phyloP scores from a whole-genome alignment of 192 early-diverging fungal genomes.

The Coemansia sp. region DNA sequence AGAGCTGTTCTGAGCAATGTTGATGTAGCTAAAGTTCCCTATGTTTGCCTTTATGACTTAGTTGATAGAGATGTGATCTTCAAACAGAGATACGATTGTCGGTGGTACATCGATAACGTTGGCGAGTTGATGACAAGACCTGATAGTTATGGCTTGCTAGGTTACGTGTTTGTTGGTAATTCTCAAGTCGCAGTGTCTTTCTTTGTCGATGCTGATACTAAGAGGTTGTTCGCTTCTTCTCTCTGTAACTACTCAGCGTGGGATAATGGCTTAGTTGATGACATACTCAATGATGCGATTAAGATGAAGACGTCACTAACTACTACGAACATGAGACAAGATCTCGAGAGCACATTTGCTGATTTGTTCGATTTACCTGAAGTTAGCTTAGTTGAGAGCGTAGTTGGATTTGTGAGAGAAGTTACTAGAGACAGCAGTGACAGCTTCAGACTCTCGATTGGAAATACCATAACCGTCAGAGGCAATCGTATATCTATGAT shows the following conservation, averaged over 20 bases:
- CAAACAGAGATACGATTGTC: neutral
- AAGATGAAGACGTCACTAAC: neutral
- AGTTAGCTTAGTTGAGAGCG: neutral
- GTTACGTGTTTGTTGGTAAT: neutral
- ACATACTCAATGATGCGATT: neutral
- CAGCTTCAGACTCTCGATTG: neutral
- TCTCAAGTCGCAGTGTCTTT: neutral
- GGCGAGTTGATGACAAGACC: neutral
- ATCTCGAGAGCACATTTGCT: neutral
- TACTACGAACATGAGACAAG: neutral
- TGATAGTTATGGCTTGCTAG: neutral
- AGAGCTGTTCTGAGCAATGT: neutral
- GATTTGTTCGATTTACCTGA: neutral
- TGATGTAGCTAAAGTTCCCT: neutral
- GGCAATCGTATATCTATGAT: neutral
- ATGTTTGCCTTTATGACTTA: neutral
- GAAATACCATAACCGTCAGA: neutral
- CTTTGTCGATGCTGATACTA: neutral
- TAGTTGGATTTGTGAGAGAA: neutral
- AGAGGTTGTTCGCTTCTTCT: neutral
- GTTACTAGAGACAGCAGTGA: neutral
- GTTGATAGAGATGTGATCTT: neutral
- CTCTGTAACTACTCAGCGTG: neutral
- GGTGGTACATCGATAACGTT: neutral
- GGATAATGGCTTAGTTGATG: neutral